A percentile compares a stretch with the other conserved stretches of the same genome.
Conservation (phyloP, 148 eudicot genomes). For the Oxyria digyna region DNA sequence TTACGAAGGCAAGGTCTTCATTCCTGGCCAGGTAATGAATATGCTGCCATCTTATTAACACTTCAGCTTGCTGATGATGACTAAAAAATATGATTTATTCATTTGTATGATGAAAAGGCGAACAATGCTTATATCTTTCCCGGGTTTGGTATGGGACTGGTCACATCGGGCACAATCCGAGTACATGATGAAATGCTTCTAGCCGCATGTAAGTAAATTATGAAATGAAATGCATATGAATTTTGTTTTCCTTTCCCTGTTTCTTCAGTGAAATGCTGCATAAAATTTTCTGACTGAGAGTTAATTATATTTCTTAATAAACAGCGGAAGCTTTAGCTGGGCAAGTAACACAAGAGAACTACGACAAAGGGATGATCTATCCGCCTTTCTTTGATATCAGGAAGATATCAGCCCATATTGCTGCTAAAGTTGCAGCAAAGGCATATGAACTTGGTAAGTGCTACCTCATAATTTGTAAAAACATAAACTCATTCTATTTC, state of each 20-base stretch:
- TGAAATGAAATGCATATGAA: neutral
- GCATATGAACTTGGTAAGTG: slow-evolving; percentile 75
- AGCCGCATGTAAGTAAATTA: slow-evolving; percentile 58
- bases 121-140: slow-evolving; percentile 96
- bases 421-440: slow-evolving; percentile 88
- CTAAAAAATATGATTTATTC: neutral
- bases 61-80: neutral
- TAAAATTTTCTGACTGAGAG: neutral
- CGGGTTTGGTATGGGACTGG: slow-evolving; percentile 83
- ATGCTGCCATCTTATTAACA: neutral
- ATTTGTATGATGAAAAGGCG: slow-evolving; percentile 29
- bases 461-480: neutral
- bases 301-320: neutral
- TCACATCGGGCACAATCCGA: slow-evolving; percentile 89
- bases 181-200: slow-evolving; percentile 83
- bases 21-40: slow-evolving; percentile 75
- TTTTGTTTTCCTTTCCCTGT: neutral
- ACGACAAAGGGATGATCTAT: slow-evolving; percentile 64
- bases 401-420: slow-evolving; percentile 77
- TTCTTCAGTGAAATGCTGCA: neutral
- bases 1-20: slow-evolving; percentile 47
- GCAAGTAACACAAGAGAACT: slow-evolving; percentile 66
- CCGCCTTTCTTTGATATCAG: slow-evolving; percentile 71
- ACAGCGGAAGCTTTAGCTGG: slow-evolving; percentile 90
- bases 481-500: neutral